Evolutionary conservation across 2,329 filamentous ascomycete species (phyloP), one percentile per base, ranked within the genome.

Genomic region (Boeremia exigua): DNA sequence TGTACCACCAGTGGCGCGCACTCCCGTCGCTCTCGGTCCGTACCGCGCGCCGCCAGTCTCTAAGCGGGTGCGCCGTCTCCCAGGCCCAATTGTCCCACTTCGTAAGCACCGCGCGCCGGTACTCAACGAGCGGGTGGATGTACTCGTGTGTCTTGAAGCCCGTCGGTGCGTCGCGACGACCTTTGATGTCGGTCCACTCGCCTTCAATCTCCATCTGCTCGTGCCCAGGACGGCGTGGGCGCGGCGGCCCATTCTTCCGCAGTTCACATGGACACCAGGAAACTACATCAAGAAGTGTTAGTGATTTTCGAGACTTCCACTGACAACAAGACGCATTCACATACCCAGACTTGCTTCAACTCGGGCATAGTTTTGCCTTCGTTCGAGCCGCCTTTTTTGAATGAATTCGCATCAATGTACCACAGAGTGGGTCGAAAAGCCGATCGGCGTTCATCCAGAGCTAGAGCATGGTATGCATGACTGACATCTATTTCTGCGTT

Each of bases 401-500:
- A 37, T 7, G 34, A 37, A 4, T 56, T 47, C 6, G 68, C 69
- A 58, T 58, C 79, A 36, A 75, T 72, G 34, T 74, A 74, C 82
- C 82, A 85, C 0, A 85, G 66, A 1, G 82, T 82, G 0, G 83
- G 82, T 0, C 76, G 74, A 62, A 83, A 85, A 1, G 82, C 78
- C n/a, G 68, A 72, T 5, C 83, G 78, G 32, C 78, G 78, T 61
- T 85, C 83, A 34, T 85, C 82, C 0, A 85, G 67, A 4, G 82
- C 82, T 1, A 85, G 62, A 2, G 82, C 83, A 38, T 85, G 83
- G 61, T 80, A 85, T 6, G 82, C 83, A 60, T 84, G 79, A 25
- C 82, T 75, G 12, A 84, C 77, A 10, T 71, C 75, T 75, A 29
- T 1, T 1, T 1, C n/a, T 79, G 75, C 62, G 75, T 67, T 10